Evolutionary conservation across 2,329 filamentous ascomycete species (phyloP).

Genomic region (Thermoascus crustaceus): DNA sequence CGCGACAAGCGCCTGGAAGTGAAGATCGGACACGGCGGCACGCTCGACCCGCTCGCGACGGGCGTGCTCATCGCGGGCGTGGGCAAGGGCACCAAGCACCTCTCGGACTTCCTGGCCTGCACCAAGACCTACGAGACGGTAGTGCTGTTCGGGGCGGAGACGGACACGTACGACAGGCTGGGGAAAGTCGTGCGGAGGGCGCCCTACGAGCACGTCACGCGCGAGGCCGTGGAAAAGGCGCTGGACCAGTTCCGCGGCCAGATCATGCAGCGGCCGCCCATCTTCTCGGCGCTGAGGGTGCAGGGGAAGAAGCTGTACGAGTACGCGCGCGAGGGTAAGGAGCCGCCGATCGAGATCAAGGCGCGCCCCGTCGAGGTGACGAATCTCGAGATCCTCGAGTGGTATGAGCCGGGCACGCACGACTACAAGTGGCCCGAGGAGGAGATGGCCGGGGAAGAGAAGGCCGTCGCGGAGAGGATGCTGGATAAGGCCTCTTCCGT

Average conservation of each 20-base stretch:
- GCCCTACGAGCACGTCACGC: conserved; percentile 72
- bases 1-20: conserved; percentile 59
- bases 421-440: conserved; percentile 68
- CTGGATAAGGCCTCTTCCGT: conserved; percentile 32
- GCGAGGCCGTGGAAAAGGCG: conserved; percentile 66
- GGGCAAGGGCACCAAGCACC: conserved; percentile 75
- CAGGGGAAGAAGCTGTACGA: conserved; percentile 93
- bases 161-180: conserved; percentile 81
- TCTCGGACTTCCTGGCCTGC: conserved; percentile 72
- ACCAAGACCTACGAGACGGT: conserved; percentile 90
- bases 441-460: conserved; percentile 68
- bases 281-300: conserved; percentile 89
- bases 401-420: conserved; percentile 72
- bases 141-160: conserved; percentile 82
- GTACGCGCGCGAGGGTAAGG: conserved; percentile 83
- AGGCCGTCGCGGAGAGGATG: conserved; percentile 64
- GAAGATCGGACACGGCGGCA: conserved; percentile 95
- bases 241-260: conserved; percentile 69
- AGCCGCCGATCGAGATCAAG: conserved; percentile 77
- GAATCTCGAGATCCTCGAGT: conserved; percentile 74
- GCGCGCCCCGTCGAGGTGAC: conserved; percentile 69
- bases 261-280: conserved; percentile 80
- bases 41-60: conserved; percentile 86
- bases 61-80: conserved; percentile 86
- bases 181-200: conserved; percentile 74